Percentiles rank a stretch among this genome's conserved stretches.
Conservation (phyloP, 352 stramenopile genomes). For the Aphanomyces invadans region DNA sequence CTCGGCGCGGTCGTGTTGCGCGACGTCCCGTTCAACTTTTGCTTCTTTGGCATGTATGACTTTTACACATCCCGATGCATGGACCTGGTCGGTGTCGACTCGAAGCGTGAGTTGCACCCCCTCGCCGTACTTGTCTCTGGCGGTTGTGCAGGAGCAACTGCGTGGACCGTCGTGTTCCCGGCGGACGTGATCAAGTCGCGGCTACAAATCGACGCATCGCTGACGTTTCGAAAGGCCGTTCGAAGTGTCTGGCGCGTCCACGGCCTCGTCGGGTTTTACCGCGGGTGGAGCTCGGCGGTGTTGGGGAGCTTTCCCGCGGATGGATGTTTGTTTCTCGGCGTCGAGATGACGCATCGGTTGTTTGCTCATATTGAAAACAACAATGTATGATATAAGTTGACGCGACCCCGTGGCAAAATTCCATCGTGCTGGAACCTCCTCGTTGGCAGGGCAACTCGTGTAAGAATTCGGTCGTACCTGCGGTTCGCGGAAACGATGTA, state of each 20-base stretch:
- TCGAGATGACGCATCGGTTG: conserved; percentile 79
- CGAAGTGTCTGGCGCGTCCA: conserved; percentile 53
- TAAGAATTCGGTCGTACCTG: too few species aligned
- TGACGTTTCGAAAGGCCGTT: conserved; percentile 38
- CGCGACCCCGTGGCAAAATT: not conserved
- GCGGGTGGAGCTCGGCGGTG: conserved; percentile 76
- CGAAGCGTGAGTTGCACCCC: conserved; percentile 68
- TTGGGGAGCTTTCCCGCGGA: conserved; percentile 83
- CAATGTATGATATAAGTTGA: not conserved
- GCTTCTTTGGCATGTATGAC: conserved; percentile 84
- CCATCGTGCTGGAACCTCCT: too few species aligned
- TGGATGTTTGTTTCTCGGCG: conserved; percentile 82
- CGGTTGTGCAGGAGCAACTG: conserved; percentile 63
- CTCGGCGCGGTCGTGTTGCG: conserved; percentile 75
- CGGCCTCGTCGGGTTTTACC: conserved; percentile 76
- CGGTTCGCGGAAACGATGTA: too few species aligned
- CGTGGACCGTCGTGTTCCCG: conserved; percentile 82
- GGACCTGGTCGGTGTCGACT: conserved; percentile 41
- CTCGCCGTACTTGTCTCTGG: conserved; percentile 64
- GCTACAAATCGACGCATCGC: conserved; percentile 52
- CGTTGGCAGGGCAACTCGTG: too few species aligned
- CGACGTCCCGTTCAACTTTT: conserved; percentile 87
- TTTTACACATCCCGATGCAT: conserved; percentile 50
- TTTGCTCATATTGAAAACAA: conserved; percentile 31
- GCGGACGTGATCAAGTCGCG: conserved; percentile 77